Conservation (phyloP, 1,284 basidiomycete genomes). For the Ganoderma sp. region DNA sequence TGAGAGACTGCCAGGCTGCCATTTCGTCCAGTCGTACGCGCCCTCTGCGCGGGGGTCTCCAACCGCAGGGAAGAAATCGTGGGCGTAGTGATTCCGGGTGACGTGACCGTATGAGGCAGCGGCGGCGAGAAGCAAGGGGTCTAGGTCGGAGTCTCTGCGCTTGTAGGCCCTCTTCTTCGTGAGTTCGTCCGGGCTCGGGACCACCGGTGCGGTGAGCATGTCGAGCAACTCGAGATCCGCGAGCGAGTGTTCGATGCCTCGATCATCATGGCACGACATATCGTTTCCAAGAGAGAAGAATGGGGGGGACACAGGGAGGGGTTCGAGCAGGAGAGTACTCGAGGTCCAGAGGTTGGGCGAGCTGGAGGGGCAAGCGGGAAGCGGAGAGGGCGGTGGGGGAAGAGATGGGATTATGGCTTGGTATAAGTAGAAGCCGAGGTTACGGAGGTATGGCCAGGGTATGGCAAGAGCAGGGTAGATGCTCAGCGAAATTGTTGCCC, state of each 20-base stretch:
- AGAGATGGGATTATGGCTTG: conserved; percentile 12
- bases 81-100: conserved; percentile 78
- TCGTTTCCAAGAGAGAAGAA: conserved; percentile 4
- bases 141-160: conserved; percentile 69
- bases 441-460: conserved; percentile 2
- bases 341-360: neutral
- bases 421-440: conserved; percentile 20
- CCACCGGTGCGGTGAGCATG: conserved; percentile 54
- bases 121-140: conserved; percentile 75
- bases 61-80: conserved; percentile 70
- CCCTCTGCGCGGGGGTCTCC: conserved; percentile 57
- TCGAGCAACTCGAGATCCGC: conserved; percentile 58
- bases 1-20: conserved; percentile 49
- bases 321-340: neutral
- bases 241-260: conserved; percentile 39
- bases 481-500: conserved; percentile 17
- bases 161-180: conserved; percentile 50
- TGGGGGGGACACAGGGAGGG: conserved; percentile 4
- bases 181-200: conserved; percentile 34
- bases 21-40: conserved; percentile 63
- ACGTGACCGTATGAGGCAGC: conserved; percentile 72
- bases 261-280: conserved; percentile 29
- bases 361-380: conserved; percentile 9
- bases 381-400: conserved; percentile 7
- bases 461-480: conserved; percentile 4